A percentile compares a stretch with the other conserved stretches of the same genome.
Conservation (phyloP, 208 protist genomes). For the Wallacemonas sp. region DNA sequence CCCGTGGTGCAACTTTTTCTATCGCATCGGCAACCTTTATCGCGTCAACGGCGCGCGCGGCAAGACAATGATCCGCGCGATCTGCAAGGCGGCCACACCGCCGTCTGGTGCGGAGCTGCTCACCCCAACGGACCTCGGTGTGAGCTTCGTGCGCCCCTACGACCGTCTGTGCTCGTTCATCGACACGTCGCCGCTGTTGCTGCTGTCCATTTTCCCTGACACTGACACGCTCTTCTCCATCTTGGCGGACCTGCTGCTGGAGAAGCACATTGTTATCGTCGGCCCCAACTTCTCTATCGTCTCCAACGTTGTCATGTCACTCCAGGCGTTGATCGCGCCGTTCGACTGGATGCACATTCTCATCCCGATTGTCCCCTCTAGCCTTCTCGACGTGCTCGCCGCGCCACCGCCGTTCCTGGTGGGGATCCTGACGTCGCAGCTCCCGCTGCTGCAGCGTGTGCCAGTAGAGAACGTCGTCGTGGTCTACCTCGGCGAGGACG, state of each 20-base stretch:
- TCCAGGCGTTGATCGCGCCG: slow-evolving; percentile 73
- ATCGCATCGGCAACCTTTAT: slow-evolving; percentile 56
- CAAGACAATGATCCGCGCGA: slow-evolving; percentile 38
- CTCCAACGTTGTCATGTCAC: slow-evolving; percentile 77
- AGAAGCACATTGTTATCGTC: slow-evolving; percentile 82
- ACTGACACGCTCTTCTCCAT: slow-evolving; percentile 67
- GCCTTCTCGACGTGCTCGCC: slow-evolving; percentile 65
- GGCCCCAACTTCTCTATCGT: slow-evolving; percentile 80
- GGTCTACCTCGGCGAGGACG: slow-evolving; percentile 53
- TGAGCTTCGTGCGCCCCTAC: slow-evolving; percentile 66
- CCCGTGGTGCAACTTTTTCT: slow-evolving; percentile 87
- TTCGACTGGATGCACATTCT: slow-evolving; percentile 90
- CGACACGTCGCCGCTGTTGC: slow-evolving; percentile 66
- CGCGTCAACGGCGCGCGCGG: slow-evolving; percentile 50
- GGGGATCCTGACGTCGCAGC: slow-evolving; percentile 71
- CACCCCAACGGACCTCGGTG: slow-evolving; percentile 34
- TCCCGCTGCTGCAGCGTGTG: slow-evolving; percentile 41
- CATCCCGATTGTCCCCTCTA: slow-evolving; percentile 71
- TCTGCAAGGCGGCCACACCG: slow-evolving; percentile 54
- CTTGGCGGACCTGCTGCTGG: slow-evolving; percentile 61
- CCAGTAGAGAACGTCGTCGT: slow-evolving; percentile 58
- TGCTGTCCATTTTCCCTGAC: slow-evolving; percentile 68
- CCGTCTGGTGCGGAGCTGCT: slow-evolving; percentile 66
- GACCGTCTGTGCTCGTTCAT: slow-evolving; percentile 83
- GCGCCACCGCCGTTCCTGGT: slow-evolving; percentile 79